These are phyloP conservation scores for Ustilago vetiveriae DNA, from an alignment of 1,284 basidiomycete genomes.

Conservation along the genomic window DNA sequence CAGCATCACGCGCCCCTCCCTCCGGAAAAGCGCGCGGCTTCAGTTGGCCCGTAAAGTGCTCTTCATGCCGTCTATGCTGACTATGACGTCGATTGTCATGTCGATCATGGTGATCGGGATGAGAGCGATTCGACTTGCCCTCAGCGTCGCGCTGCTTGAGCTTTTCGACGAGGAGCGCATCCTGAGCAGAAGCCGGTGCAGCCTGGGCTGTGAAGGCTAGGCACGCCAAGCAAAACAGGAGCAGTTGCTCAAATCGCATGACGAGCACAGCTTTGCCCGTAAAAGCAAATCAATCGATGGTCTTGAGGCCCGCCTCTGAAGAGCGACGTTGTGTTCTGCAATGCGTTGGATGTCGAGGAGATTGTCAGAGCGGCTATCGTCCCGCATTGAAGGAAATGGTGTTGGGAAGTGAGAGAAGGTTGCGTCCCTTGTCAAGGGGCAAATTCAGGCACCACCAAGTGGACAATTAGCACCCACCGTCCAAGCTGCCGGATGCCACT, in stretches of 20 bases:
- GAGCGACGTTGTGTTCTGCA: neutral
- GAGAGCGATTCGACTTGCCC: neutral
- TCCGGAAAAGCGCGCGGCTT: neutral
- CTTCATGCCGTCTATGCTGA: neutral
- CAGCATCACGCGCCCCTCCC: neutral
- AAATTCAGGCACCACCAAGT: too few relatives aligned
- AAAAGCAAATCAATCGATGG: neutral
- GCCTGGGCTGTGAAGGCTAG: constrained; percentile 36
- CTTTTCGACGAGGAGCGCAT: constrained; percentile 4
- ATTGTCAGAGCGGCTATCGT: neutral
- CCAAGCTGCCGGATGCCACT: too few relatives aligned
- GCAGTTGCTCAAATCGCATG: constrained; percentile 21
- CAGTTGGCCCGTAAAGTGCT: neutral
- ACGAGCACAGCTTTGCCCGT: constrained; percentile 1
- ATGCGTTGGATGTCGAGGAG: neutral
- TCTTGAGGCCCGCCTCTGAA: constrained; percentile 22
- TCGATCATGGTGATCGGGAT: constrained; percentile 1
- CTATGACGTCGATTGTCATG: neutral
- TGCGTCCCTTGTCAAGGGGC: too few relatives aligned
- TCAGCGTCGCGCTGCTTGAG: neutral
- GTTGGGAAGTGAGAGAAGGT: neutral
- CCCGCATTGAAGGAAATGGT: neutral
- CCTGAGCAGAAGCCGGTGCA: constrained; percentile 11
- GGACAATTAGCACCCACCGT: too few relatives aligned
- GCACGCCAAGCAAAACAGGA: constrained; percentile 31